Base-by-base conservation (phyloP, 805 yeast genomes). In the Schwanniomyces occidentalis region DNA sequence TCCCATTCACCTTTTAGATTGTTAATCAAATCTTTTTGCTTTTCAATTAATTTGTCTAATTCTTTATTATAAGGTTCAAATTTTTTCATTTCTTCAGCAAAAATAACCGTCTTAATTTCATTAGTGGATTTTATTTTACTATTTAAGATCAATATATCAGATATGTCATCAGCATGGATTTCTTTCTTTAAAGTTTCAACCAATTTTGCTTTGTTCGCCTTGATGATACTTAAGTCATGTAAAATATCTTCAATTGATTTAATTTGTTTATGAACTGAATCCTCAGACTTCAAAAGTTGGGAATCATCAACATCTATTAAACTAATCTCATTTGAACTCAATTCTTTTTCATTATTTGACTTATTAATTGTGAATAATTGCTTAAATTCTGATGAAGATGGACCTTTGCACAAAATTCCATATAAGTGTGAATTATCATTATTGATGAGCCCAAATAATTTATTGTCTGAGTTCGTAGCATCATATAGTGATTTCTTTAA, bases 141-240 rank as follows among this genome's bases (percentile, higher is more conserved):
- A 52, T 85, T 82, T 44, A 82, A 65, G 6, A 91, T 75, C 20
- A 91, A 67, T 8, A 82, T 66, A 34, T 82, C 80, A 0, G 95
- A 82, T 32, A 89, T 87, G 53, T 91, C 97, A 60, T 91, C 98
- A 9, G 73, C 69, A 49, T 82, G 93, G 21, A 85, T 80, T 30
- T 75, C 75, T 5, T 67, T 71, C 51, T 88, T 88, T 49, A 91
- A 68, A 32, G 80, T 86, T 2, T 70, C 70, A 22, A 85, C 65
- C 2, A 82, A 70, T 24, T 77, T 68, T 5, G 65, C 56, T 29
- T 95, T 77, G 54, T 85, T 93, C 20, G 73, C 65, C 47, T 79
- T 79, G 38, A 88, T 54, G 27, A 75, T 68, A 38, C 76, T 76
- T 49, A 91, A 68, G 37, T 80, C 82, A 30, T 75, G 76, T 28